Evolutionary conservation across 176 grass and related monocot genomes (phyloP), one percentile per base, ranked within the genome.

Genomic region (Carex cristatella): DNA sequence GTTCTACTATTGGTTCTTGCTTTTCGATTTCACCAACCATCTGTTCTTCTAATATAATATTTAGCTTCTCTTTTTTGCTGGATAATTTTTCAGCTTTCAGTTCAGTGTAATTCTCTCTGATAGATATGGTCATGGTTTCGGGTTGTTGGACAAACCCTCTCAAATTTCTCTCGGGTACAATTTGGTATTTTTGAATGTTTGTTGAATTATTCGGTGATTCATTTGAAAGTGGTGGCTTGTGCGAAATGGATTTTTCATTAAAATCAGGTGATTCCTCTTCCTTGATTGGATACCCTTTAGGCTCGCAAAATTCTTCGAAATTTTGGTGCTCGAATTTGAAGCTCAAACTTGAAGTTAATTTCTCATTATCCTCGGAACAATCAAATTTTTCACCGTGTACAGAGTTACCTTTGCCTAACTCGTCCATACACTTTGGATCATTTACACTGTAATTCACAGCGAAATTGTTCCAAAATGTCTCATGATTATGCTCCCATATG

Each of bases 291-390:
- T 31, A 35, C 79, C 10, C 23, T 16, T 83, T 67, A 8, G 66
- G 44, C 12, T 79, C 28, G 0, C 67, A 32, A 64, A 78, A 53
- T 55, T 84, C 72, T 56, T 87, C 86, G 0, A 74, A 69, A 2
- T 83, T 80, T 87, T 95, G 96, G 69, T 89, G 76, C 79, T 87
- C 84, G 23, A 99, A 94, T 83, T 87, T 99, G 79, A 94, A 99
- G 78, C 86, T 82, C 54, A 99, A 83, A 69, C n/a, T 84, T 5
- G 89, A 31, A 60, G 80, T 30, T 28, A 68, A 40, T 83, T 54
- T 83, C 62, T 32, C 81, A 69, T 28, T 67, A 18, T 66, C 63
- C 23, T 54, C 63, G 1, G 27, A 53, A 48, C 13, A 5, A 32
- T 83, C 27, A 6, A 30, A 49, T 31, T 33, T 53, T 67, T 18